Evolutionary conservation across 2,329 filamentous ascomycete species (phyloP).

Genomic region (Magnaporthiopsis poae): DNA sequence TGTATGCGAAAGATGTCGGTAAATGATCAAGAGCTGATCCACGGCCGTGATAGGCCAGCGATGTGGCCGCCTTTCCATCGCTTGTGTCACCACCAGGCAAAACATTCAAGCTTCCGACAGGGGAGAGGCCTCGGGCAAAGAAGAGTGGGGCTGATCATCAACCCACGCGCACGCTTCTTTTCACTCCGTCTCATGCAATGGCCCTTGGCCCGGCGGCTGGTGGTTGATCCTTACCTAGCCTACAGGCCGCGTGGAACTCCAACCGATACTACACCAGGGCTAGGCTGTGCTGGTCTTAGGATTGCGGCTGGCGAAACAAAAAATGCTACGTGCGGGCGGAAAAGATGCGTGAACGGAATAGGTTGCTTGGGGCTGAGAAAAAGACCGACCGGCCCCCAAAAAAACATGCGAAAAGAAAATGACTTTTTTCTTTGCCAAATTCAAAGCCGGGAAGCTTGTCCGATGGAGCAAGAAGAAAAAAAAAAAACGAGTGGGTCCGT

Average conservation of each 20-base stretch:
- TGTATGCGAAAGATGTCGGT: neutral
- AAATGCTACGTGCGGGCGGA: neutral
- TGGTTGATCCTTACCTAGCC: neutral
- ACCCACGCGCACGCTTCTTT: neutral
- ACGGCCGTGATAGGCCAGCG: neutral
- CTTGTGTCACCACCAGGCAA: neutral
- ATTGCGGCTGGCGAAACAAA: too few species aligned
- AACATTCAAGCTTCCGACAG: neutral
- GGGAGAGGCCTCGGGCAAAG: neutral
- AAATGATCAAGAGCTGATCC: neutral
- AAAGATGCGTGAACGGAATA: neutral
- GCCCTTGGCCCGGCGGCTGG: too few species aligned
- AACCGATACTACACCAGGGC: neutral
- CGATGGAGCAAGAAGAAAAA: neutral
- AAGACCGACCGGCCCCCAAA: too few species aligned
- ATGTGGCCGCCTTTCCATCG: too few species aligned
- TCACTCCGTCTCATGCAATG: neutral
- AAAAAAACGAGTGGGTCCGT: neutral
- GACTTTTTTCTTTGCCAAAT: neutral
- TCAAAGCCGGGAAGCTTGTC: neutral
- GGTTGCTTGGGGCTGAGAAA: neutral
- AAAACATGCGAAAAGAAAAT: neutral
- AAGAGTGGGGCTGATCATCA: neutral
- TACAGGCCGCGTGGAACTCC: neutral
- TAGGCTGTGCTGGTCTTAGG: neutral